Base-by-base conservation (phyloP, 176 grass and related monocot species). In the Alopecurus myosuroides region DNA sequence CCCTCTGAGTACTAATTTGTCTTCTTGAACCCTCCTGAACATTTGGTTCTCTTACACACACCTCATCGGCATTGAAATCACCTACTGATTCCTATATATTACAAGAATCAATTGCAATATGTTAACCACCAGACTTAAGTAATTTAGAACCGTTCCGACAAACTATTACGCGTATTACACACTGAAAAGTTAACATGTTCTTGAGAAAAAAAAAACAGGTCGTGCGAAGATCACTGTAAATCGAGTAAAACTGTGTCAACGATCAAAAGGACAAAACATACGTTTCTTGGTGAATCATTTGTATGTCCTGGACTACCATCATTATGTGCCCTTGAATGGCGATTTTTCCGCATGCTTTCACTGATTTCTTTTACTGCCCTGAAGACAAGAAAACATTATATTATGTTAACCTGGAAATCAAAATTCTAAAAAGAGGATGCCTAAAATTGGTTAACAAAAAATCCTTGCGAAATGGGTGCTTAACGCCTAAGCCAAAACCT, bases 301-400 rank as follows among this genome's bases (percentile, higher is more conserved):
- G 81, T 60, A 26, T 88, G 64, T 51, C 61, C 89, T 84, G 78
- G 81, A 88, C 62, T 93, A 62, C 73, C 89, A 86, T 91, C 93
- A 80, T 79, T 86, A 29, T 86, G 89, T 65, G 76, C 87, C 58
- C 81, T 94, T 63, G 90, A 78, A 61, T 86, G 76, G 40, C 89
- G 89, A 79, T 88, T 94, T 61, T 90, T 88, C 86, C 88, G 90
- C 88, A 95, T 86, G 87, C 86, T 92, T 88, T 98, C 96, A 85
- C 90, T 94, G 89, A 98, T 95, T 71, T 88, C 96, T 86, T 88
- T 83, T 64, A 98, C 96, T 58, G 91, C 86, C 42, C 96, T 98
- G 84, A 77, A 80, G 66, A 85, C 51, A 87, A 83, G 78, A 74
- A 74, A 74, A 51, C 25, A 79, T 13, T 53, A 29, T 78, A 40